Evolutionary conservation across 2,329 filamentous ascomycete genomes (phyloP).

Genomic region (Fusarium sororula): DNA sequence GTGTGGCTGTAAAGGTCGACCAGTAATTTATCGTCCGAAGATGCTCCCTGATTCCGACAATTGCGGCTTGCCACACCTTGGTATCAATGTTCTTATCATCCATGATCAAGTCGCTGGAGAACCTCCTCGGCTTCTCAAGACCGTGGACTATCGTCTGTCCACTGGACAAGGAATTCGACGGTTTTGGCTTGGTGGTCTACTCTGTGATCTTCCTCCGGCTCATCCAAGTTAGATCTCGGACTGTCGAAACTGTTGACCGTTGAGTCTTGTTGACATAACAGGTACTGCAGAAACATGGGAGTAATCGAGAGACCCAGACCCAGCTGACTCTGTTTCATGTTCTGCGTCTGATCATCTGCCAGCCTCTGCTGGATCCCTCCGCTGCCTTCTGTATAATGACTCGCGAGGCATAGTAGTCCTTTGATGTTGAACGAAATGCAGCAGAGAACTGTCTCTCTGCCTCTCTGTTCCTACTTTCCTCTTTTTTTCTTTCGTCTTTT

Average conservation of each 20-base stretch:
- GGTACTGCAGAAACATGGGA: background rate
- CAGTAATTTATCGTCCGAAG: background rate
- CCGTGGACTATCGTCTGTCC: no score
- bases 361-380: no score
- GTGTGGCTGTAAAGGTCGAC: background rate
- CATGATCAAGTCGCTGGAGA: no score
- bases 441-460: background rate
- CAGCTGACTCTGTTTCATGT: background rate
- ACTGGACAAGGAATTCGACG: no score
- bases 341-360: background rate
- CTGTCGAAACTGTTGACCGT: background rate
- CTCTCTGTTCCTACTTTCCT: background rate
- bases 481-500: no score
- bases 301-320: background rate
- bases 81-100: background rate
- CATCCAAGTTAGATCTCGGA: background rate
- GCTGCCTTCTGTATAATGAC: background rate
- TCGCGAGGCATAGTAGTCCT: background rate
- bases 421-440: background rate
- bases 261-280: background rate
- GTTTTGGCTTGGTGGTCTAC: no score
- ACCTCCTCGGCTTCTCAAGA: no score
- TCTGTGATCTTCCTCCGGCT: background rate
- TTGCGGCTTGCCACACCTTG: background rate
- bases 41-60: background rate